phyloP scores from a whole-genome alignment of 352 stramenopile species.

The Globisporangium iwayamae region DNA sequence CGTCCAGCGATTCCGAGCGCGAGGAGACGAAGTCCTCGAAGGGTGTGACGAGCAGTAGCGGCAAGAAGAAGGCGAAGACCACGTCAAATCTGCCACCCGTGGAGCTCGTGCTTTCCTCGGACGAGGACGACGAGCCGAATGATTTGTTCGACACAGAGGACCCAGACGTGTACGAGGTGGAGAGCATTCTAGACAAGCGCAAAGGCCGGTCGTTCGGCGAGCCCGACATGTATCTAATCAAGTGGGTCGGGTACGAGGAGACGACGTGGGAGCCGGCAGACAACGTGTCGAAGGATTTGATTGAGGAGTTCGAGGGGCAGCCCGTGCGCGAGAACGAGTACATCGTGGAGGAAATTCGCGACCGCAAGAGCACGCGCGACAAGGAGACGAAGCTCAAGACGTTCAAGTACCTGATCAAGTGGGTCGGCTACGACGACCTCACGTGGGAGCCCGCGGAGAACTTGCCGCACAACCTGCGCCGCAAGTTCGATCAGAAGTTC shows the following conservation, averaged over 20 bases:
- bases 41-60: constrained; percentile 4
- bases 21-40: constrained; percentile 25
- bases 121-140: constrained; percentile 71
- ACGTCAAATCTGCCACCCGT: constrained; percentile 55
- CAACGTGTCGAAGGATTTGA: constrained; percentile 78
- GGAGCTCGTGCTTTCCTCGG: constrained; percentile 59
- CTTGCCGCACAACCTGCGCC: constrained; percentile 69
- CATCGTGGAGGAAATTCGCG: constrained; percentile 66
- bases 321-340: constrained; percentile 76
- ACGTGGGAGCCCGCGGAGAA: constrained; percentile 80
- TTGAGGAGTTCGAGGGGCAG: constrained; percentile 75
- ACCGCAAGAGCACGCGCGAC: constrained; percentile 62
- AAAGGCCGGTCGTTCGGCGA: constrained; percentile 42
- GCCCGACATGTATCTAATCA: constrained; percentile 71
- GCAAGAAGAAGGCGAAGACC: constrained; percentile 30
- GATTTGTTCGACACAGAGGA: constrained; percentile 77
- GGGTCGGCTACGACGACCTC: constrained; percentile 76
- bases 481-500: constrained; percentile 79
- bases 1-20: constrained; percentile 26
- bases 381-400: constrained; percentile 62
- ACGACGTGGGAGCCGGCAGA: constrained; percentile 70
- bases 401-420: constrained; percentile 84
- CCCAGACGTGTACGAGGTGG: constrained; percentile 81
- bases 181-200: constrained; percentile 65
- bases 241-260: constrained; percentile 81